Conservation (phyloP, 768 basidiomycete genomes). For the Leccinum imitatum region DNA sequence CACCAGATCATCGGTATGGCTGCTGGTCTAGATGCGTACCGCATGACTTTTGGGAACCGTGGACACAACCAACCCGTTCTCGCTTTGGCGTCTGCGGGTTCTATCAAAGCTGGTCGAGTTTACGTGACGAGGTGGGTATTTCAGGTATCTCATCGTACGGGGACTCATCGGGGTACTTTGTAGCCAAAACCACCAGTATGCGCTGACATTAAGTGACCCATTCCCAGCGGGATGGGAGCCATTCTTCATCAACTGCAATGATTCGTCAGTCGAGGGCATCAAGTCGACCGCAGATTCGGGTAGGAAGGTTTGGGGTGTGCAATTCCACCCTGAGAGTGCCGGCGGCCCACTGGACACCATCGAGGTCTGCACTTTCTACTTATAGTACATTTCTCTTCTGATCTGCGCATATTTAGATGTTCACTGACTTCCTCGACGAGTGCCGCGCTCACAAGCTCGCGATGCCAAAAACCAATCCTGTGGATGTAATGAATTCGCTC, state of each 20-base stretch:
- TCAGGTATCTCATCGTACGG: too few species aligned
- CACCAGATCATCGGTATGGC: too few species aligned
- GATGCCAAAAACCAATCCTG: conserved; percentile 21
- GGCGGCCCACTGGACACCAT: conserved; percentile 99
- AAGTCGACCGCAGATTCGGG: conserved; percentile 90
- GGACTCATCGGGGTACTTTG: too few species aligned
- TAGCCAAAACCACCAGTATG: conserved; percentile 85
- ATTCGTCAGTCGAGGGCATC: conserved; percentile 62
- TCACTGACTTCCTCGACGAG: conserved; percentile 85
- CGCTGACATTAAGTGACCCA: conserved; percentile 88
- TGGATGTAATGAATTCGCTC: conserved; percentile 12
- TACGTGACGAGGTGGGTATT: too few species aligned
- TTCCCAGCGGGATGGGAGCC: conserved; percentile 98
- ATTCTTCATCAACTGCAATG: conserved; percentile 99
- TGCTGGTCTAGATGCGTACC: too few species aligned
- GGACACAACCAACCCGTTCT: too few species aligned
- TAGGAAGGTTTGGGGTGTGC: conserved; percentile 94
- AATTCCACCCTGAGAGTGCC: conserved; percentile 98
- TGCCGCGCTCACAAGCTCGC: conserved; percentile 61
- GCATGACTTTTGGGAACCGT: too few species aligned
- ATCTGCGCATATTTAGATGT: conserved; percentile 60
- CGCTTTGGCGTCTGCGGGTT: too few species aligned
- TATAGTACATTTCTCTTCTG: background rate
- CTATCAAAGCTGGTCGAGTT: conserved; percentile 26
- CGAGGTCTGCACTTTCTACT: conserved; percentile 36